Percentiles rank a stretch among this genome's conserved stretches.
Conservation (phyloP, 805 yeast genomes). For the Wickerhamomyces mucosus region DNA sequence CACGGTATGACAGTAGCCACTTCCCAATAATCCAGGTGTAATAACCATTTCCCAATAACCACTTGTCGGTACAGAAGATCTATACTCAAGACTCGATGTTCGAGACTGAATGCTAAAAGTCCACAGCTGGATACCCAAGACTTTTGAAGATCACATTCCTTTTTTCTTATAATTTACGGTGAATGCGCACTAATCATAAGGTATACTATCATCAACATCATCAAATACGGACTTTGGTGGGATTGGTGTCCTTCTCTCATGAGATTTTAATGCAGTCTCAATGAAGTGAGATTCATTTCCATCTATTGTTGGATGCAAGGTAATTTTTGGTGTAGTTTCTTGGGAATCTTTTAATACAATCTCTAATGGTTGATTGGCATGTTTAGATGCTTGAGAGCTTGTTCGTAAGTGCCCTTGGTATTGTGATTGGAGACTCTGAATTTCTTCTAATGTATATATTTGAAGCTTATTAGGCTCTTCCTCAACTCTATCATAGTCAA, state of each 20-base stretch:
- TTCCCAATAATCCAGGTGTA: not conserved
- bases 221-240: constrained; percentile 32
- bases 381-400: constrained; percentile 3
- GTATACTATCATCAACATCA: constrained; percentile 17
- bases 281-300: constrained; percentile 17
- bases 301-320: constrained; percentile 17
- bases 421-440: constrained; percentile 7
- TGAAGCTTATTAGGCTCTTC: constrained; percentile 26
- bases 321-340: constrained; percentile 14
- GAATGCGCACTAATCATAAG: too few species aligned
- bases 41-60: not conserved
- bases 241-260: constrained; percentile 20
- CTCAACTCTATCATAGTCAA: constrained; percentile 27
- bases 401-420: constrained; percentile 4
- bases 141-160: too few species aligned
- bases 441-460: constrained; percentile 19
- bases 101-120: too few species aligned
- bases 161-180: constrained; percentile 2
- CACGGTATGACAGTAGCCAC: too few species aligned
- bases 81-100: too few species aligned
- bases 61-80: too few species aligned
- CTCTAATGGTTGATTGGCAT: constrained; percentile 7
- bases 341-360: constrained; percentile 16
- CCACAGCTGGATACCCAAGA: too few species aligned
- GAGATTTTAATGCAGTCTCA: constrained; percentile 15